Evolutionary conservation across 2,329 filamentous ascomycete genomes (phyloP).

Genomic region (Tolypocladium nubicola): DNA sequence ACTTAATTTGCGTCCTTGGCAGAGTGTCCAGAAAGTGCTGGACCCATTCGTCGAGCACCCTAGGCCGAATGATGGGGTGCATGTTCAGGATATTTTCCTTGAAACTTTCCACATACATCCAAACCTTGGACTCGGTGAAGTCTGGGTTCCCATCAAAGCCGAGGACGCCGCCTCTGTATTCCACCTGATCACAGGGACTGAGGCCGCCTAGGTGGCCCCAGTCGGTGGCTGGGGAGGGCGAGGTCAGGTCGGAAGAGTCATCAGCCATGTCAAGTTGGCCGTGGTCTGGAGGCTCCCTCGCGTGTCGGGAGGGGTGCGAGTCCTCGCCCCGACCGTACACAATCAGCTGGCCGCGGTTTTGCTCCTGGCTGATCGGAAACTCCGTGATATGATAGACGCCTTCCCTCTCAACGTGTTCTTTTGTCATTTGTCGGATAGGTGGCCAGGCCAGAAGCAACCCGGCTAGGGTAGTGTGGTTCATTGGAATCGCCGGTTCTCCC

Average conservation of each 20-base stretch:
- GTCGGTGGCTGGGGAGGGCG: constrained; percentile 41
- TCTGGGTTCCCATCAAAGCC: constrained; percentile 41
- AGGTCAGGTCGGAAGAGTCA: constrained; percentile 41
- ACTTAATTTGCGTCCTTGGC: constrained; percentile 20
- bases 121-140: constrained; percentile 39
- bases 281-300: constrained; percentile 27
- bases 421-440: constrained; percentile 55
- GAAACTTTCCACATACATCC: constrained; percentile 44
- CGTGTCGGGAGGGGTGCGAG: constrained; percentile 42
- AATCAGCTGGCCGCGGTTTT: constrained; percentile 61
- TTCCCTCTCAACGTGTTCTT: constrained; percentile 32
- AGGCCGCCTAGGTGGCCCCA: constrained; percentile 49
- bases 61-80: constrained; percentile 51
- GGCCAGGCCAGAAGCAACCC: constrained; percentile 69
- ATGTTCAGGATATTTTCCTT: constrained; percentile 53
- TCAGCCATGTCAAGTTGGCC: constrained; percentile 31
- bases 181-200: constrained; percentile 30
- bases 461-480: constrained; percentile 84
- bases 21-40: constrained; percentile 39
- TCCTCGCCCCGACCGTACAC: constrained; percentile 75
- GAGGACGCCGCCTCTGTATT: constrained; percentile 26
- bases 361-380: constrained; percentile 69
- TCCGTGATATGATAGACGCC: constrained; percentile 49
- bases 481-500: constrained; percentile 61
- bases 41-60: constrained; percentile 41